These are phyloP conservation scores for Podospora anserina DNA, from an alignment of 495 filamentous ascomycete genomes.

Conservation along the genomic window DNA sequence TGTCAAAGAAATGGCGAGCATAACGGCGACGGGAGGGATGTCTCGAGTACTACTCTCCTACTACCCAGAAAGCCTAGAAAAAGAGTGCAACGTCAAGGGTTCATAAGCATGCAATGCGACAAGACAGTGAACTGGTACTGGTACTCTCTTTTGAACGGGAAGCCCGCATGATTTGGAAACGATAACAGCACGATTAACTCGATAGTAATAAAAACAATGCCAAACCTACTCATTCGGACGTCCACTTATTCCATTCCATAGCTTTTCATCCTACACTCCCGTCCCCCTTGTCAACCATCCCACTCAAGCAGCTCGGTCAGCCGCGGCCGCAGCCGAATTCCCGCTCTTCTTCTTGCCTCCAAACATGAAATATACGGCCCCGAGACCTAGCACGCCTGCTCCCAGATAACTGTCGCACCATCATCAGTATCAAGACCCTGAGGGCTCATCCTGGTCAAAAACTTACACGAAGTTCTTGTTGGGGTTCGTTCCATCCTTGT, in stretches of 20 bases:
- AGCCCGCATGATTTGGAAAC: too few species aligned
- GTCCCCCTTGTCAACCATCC: background rate
- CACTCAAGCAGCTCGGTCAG: background rate
- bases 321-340: background rate
- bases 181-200: too few species aligned
- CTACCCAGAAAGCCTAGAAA: too few species aligned
- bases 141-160: too few species aligned
- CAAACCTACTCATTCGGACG: too few species aligned
- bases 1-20: background rate
- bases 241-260: background rate
- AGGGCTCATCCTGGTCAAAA: too few species aligned
- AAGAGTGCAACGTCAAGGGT: too few species aligned
- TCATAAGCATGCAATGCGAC: too few species aligned
- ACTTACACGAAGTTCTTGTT: constrained; percentile 30
- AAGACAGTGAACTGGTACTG: too few species aligned
- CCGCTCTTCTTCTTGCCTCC: background rate
- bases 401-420: constrained; percentile 14
- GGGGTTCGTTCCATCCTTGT: constrained; percentile 27
- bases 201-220: too few species aligned
- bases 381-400: constrained; percentile 17
- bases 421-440: background rate
- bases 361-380: constrained; percentile 19
- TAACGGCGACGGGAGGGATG: background rate
- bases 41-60: background rate
- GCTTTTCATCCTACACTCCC: background rate